Evolutionary conservation across 306 rosid species (phyloP), one percentile per base, ranked within the genome.

Genomic region (Vigna nakashimae): DNA sequence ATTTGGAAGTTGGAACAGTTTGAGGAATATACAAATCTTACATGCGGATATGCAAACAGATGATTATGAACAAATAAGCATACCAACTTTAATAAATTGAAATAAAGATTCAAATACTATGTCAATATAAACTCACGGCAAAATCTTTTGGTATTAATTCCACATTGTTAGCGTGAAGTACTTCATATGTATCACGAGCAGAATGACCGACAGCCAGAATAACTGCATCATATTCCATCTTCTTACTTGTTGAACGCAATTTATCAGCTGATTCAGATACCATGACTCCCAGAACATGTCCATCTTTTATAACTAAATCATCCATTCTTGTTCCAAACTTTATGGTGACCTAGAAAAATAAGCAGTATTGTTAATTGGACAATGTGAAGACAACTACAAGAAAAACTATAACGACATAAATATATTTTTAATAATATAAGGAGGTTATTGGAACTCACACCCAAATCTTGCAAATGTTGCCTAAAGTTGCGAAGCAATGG

Each of bases 151-250:
- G 96, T 53, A 84, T 77, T 91, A 95, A 83, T 71, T 82, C 88
- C 78, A 95, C 77, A 65, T 91, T 82, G 85, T 92, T 98, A 79
- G 92, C 86, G 83, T 86, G 82, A 86, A 95, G 98, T 86, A 88
- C 86, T 80, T 89, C 90, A 85, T 95, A 95, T 20, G 80, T 70
- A 84, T 95, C 98, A 49, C 98, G 96, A 36, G 98, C 98, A 83
- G 98, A 95, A 92, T 95, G 98, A 68, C 98, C 98, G 74, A 95
- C 97, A 30, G 98, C 98, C 81, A 95, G 86, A 85, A 95, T 83
- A 77, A 91, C 88, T 71, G 96, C 96, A 88, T 95, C 97, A 69
- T 28, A 91, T 80, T 76, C 88, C 84, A 87, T 67, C 85, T 87
- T 89, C 84, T 92, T 89, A 72, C 90, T 78, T 64, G 80, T 83